Evolutionary conservation across 371 early-diverging fungal species (phyloP).

Genomic region (Actinomucor elegans): DNA sequence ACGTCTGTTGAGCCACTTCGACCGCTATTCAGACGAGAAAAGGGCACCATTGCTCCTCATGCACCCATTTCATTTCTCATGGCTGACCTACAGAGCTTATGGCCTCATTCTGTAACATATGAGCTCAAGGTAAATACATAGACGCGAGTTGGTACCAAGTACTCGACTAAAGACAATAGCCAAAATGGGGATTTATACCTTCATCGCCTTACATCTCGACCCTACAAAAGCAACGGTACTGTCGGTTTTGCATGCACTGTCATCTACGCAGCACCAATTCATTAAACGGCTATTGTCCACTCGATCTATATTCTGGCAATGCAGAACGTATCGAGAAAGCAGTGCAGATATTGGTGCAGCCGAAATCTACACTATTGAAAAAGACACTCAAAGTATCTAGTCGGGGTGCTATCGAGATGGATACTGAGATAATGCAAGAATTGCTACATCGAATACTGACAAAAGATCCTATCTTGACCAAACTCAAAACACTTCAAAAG

Average conservation of each 20-base stretch:
- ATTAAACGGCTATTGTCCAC: conserved; percentile 46
- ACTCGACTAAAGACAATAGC: conserved; percentile 33
- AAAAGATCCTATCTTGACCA: conserved; percentile 40
- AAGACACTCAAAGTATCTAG: conserved; percentile 38
- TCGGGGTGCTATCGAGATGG: conserved; percentile 11
- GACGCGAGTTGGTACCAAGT: not conserved
- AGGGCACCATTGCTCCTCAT: conserved; percentile 14
- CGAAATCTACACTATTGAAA: conserved; percentile 15
- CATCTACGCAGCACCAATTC: conserved; percentile 21
- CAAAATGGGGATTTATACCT: conserved; percentile 66
- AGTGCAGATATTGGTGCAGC: conserved; percentile 24
- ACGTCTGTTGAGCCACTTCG: conserved; percentile 18
- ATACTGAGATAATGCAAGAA: not conserved
- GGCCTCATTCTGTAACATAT: conserved; percentile 19
- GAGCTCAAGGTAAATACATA: conserved; percentile 42
- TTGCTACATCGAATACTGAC: conserved; percentile 7
- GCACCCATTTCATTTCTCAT: conserved; percentile 28
- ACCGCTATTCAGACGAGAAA: conserved; percentile 9
- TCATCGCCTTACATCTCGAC: conserved; percentile 18
- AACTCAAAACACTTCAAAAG: conserved; percentile 37
- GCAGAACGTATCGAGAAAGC: conserved; percentile 28
- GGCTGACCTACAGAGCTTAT: conserved; percentile 31
- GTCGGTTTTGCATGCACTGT: conserved; percentile 65
- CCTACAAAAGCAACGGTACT: conserved; percentile 34
- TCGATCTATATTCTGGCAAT: conserved; percentile 55